Evolutionary conservation across 1,284 basidiomycete species (phyloP).

Genomic region (Pseudozyma hubeiensis): DNA sequence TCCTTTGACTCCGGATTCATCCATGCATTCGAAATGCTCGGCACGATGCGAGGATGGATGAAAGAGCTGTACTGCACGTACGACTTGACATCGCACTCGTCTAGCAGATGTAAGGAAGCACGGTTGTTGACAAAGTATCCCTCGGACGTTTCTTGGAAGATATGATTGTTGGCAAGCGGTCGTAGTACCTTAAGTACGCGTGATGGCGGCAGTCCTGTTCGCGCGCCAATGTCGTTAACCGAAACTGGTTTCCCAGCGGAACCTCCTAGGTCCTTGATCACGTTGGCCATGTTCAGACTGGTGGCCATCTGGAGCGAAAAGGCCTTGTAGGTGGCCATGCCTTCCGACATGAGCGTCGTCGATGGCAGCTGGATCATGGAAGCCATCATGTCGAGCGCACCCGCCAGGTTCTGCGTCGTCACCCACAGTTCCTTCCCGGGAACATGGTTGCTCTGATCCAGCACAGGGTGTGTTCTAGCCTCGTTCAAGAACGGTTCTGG

Average conservation of each 20-base stretch:
- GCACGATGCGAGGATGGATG: conserved; percentile 7
- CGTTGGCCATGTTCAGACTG: conserved; percentile 26
- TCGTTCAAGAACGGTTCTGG: conserved; percentile 28
- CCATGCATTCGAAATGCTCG: conserved; percentile 19
- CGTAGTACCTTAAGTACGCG: conserved; percentile 28
- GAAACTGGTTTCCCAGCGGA: conserved; percentile 13
- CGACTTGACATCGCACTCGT: conserved; percentile 24
- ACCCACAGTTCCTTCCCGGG: conserved; percentile 15
- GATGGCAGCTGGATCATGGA: conserved; percentile 20
- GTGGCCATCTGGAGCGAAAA: conserved; percentile 30
- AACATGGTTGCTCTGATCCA: conserved; percentile 16
- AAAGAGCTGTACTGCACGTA: conserved; percentile 27
- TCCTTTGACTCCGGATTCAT: conserved; percentile 11
- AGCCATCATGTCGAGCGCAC: conserved; percentile 40
- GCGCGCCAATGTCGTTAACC: conserved; percentile 13
- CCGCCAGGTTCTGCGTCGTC: conserved; percentile 9
- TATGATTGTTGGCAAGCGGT: conserved; percentile 30
- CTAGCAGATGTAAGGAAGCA: conserved; percentile 21
- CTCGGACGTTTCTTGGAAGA: conserved; percentile 28
- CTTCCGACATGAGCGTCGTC: conserved; percentile 19
- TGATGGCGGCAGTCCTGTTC: conserved; percentile 9
- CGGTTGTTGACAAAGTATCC: conserved; percentile 35
- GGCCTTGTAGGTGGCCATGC: conserved; percentile 23
- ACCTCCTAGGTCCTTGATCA: conserved; percentile 24
- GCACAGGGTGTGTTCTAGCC: conserved; percentile 16